Evolutionary conservation across 1,284 basidiomycete genomes (phyloP).

Genomic region (Apiotrichum porosum): DNA sequence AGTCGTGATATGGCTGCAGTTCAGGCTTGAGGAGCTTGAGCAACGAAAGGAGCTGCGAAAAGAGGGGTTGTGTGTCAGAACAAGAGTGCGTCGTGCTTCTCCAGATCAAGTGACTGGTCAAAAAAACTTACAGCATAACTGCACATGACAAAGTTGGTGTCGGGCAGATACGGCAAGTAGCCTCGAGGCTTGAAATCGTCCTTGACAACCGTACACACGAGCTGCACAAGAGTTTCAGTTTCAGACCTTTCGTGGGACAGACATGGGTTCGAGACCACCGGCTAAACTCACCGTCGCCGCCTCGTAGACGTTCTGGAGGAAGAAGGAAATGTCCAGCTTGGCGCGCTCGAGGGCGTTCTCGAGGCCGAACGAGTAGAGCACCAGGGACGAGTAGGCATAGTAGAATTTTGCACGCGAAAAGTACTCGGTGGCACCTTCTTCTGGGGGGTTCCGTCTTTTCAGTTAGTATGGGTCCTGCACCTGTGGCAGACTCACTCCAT

Average conservation of each 20-base stretch:
- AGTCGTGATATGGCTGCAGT: slow-evolving; percentile 39
- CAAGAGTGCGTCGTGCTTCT: too few relatives aligned
- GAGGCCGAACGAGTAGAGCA: slow-evolving; percentile 89
- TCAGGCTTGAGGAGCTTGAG: slow-evolving; percentile 63
- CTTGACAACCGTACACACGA: slow-evolving; percentile 41
- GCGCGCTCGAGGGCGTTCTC: slow-evolving; percentile 79
- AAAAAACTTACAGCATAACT: slow-evolving; percentile 59
- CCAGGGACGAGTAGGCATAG: slow-evolving; percentile 75
- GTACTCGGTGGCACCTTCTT: slow-evolving; percentile 20
- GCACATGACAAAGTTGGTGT: slow-evolving; percentile 85
- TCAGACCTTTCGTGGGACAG: too few relatives aligned
- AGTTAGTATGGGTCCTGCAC: too few relatives aligned
- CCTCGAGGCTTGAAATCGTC: slow-evolving; percentile 71
- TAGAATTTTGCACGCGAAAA: slow-evolving; percentile 60
- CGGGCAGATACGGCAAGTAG: slow-evolving; percentile 77
- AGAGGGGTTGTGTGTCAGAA: too few relatives aligned
- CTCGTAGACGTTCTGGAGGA: slow-evolving; percentile 76
- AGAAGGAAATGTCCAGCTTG: slow-evolving; percentile 66
- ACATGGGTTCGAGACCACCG: too few relatives aligned
- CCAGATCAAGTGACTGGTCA: too few relatives aligned
- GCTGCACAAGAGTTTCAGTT: slow-evolving; percentile 18
- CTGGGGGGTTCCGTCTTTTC: too few relatives aligned
- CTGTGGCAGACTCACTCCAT: too few relatives aligned
- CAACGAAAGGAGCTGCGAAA: slow-evolving; percentile 67
- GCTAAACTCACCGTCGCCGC: slow-evolving; percentile 56